Percentiles rank a stretch among this genome's conserved stretches.
Conservation (phyloP, 2,329 filamentous ascomycete species). For the Cladophialophora carrionii region DNA sequence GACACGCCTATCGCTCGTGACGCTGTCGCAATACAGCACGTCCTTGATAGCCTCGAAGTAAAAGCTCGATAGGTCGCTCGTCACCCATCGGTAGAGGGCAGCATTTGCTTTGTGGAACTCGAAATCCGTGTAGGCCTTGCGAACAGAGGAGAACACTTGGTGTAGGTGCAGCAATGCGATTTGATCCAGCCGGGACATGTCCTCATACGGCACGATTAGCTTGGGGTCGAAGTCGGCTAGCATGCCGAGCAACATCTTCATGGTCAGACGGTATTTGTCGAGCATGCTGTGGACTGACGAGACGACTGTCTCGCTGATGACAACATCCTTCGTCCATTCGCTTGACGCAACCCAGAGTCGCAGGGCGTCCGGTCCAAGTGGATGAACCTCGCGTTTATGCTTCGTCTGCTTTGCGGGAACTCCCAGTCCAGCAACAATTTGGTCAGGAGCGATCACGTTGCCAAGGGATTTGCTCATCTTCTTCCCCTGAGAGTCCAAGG, state of each 20-base stretch:
- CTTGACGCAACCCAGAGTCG: conserved; percentile 89
- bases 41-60: conserved; percentile 95
- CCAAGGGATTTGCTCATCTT: conserved; percentile 99
- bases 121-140: conserved; percentile 67
- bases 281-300: conserved; percentile 74
- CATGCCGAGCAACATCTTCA: conserved; percentile 87
- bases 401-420: conserved; percentile 55
- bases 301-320: conserved; percentile 77
- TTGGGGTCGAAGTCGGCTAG: conserved; percentile 60
- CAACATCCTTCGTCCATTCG: conserved; percentile 87
- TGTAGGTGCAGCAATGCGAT: conserved; percentile 77
- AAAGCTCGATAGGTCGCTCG: conserved; percentile 82
- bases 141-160: conserved; percentile 67
- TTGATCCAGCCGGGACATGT: conserved; percentile 61
- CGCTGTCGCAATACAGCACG: conserved; percentile 80
- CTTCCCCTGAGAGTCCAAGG: conserved; percentile 82
- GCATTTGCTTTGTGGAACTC: conserved; percentile 81
- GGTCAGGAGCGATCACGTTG: conserved; percentile 76
- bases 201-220: conserved; percentile 44
- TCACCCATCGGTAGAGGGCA: conserved; percentile 77
- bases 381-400: conserved; percentile 56
- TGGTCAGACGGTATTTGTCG: conserved; percentile 83
- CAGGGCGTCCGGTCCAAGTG: conserved; percentile 80
- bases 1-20: conserved; percentile 63
- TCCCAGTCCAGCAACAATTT: conserved; percentile 81